Conservation (phyloP, 192 early-diverging fungal genomes). For the Umbelopsis sp. region DNA sequence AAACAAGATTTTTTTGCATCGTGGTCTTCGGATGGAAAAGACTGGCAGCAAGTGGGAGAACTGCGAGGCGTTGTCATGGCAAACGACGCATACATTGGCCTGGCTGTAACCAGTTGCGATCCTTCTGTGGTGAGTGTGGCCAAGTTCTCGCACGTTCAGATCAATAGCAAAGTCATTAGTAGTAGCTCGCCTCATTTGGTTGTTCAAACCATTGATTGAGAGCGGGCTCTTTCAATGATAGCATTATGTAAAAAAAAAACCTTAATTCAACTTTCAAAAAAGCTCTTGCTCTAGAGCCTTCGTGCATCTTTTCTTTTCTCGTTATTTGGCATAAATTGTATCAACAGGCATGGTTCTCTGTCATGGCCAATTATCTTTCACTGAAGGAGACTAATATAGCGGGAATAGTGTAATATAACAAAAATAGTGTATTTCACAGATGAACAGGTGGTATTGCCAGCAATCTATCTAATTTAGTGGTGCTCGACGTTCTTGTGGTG, state of each 20-base stretch:
- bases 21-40: neutral
- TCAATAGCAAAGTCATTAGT: slow-evolving; percentile 23
- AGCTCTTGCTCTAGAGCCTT: no score
- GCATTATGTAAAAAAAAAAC: no score
- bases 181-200: neutral
- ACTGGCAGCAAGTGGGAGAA: slow-evolving; percentile 7
- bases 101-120: slow-evolving; percentile 37
- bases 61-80: slow-evolving; percentile 16
- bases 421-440: no score
- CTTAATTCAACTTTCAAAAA: no score
- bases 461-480: slow-evolving; percentile 55
- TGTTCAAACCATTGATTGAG: neutral
- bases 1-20: slow-evolving; percentile 8
- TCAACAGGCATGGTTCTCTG: no score
- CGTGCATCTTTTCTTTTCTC: no score
- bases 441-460: neutral
- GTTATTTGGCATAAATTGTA: no score
- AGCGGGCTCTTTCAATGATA: no score
- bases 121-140: slow-evolving; percentile 32
- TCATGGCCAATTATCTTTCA: no score
- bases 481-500: slow-evolving; percentile 83
- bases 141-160: slow-evolving; percentile 28
- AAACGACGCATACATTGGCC: slow-evolving; percentile 27
- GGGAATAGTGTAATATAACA: no score
- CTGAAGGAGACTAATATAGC: no score